phyloP scores from a whole-genome alignment of 225 moss, liverwort and hornwort genomes.

The Anthoceros angustus region DNA sequence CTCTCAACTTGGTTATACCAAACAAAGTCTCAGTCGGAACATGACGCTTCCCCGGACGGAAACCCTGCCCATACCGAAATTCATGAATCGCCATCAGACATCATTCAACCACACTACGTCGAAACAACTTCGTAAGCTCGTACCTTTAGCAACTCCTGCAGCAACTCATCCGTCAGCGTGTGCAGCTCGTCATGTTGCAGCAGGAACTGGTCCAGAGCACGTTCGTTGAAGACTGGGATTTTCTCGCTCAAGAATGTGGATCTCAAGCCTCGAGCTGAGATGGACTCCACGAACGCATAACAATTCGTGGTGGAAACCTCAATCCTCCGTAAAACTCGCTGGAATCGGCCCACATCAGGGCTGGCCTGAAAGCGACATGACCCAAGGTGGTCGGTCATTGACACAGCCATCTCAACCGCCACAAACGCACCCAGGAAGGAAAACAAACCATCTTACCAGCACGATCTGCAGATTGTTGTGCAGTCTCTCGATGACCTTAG shows the following conservation, averaged over 20 bases:
- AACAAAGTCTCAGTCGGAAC: neutral
- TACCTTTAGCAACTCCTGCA: neutral
- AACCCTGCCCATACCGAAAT: neutral
- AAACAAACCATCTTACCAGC: neutral
- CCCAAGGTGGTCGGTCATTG: too few relatives aligned
- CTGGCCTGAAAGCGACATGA: neutral
- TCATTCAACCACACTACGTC: neutral
- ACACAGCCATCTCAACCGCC: too few relatives aligned
- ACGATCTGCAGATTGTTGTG: conserved; percentile 1
- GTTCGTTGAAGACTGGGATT: neutral
- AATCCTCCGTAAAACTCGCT: neutral
- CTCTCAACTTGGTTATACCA: neutral
- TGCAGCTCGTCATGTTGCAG: neutral
- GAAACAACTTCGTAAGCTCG: neutral
- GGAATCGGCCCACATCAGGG: neutral
- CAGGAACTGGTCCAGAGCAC: neutral
- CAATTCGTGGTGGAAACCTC: neutral
- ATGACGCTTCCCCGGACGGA: neutral
- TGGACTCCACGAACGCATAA: conserved; percentile 1
- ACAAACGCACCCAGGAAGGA: too few relatives aligned
- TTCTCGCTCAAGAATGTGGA: neutral
- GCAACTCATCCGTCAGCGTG: neutral
- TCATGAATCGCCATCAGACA: neutral
- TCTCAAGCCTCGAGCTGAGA: neutral
- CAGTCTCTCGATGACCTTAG: neutral